These are phyloP conservation scores for Chenopodium album DNA, from an alignment of 148 eudicot genomes.

Conservation along the genomic window DNA sequence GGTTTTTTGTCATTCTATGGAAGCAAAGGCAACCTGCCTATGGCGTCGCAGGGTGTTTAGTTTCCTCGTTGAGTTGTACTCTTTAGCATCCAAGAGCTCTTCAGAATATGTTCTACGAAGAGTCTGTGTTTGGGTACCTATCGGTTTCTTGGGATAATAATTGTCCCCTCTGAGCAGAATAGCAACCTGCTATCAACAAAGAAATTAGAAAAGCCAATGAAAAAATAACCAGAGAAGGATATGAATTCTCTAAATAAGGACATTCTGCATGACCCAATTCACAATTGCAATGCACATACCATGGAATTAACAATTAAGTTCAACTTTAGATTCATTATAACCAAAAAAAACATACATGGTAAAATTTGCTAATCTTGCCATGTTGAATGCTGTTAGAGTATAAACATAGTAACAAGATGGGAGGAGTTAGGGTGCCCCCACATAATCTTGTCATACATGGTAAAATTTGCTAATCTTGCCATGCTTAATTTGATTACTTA, in stretches of 20 bases:
- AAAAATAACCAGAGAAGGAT: not conserved
- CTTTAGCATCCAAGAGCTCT: conserved; percentile 64
- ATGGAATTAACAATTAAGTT: not conserved
- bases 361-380: not conserved
- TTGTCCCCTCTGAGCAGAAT: conserved; percentile 52
- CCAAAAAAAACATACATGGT: not conserved
- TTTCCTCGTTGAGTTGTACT: conserved; percentile 69
- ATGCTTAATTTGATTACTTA: no score
- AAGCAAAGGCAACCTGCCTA: conserved; percentile 49
- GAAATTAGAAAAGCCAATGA: not conserved
- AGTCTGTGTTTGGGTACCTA: conserved; percentile 27
- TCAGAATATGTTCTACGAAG: conserved; percentile 64
- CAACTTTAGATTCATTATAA: not conserved
- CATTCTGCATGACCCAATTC: not conserved
- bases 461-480: not conserved
- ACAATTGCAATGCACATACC: not conserved
- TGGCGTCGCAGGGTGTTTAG: conserved; percentile 42
- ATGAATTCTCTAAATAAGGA: not conserved
- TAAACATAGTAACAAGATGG: not conserved
- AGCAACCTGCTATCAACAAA: conserved; percentile 40
- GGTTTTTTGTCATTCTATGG: conserved; percentile 2
- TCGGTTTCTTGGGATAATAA: conserved; percentile 7
- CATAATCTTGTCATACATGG: not conserved
- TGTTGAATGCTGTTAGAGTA: no score
- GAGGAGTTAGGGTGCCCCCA: not conserved